Conservation (phyloP, 495 filamentous ascomycete genomes). For the Tuber aestivum region DNA sequence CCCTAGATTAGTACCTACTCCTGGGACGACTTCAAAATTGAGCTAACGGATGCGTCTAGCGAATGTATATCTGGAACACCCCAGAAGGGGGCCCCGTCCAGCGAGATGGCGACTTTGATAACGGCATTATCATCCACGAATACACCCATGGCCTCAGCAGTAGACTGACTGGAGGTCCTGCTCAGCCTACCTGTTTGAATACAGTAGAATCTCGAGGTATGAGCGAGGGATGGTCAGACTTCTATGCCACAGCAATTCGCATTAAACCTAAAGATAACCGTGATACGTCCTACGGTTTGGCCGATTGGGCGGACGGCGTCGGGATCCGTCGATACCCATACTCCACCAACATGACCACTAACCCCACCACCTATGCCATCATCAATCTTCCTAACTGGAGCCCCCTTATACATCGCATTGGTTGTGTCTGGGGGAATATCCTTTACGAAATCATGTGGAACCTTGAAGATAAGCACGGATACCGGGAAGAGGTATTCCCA, state of each 20-base stretch:
- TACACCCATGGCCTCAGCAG: constrained; percentile 47
- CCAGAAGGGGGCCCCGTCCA: background rate
- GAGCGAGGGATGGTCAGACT: constrained; percentile 56
- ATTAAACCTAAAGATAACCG: constrained; percentile 49
- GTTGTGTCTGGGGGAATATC: constrained; percentile 52
- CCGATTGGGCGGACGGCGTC: constrained; percentile 46
- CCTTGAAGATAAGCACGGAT: constrained; percentile 51
- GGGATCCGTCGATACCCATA: constrained; percentile 52
- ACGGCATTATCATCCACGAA: constrained; percentile 48
- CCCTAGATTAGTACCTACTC: constrained; percentile 45
- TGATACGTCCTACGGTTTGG: constrained; percentile 47
- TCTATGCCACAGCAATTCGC: constrained; percentile 51
- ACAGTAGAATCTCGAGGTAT: constrained; percentile 49
- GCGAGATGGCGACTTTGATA: constrained; percentile 45
- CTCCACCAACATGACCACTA: constrained; percentile 48
- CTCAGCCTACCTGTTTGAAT: constrained; percentile 49
- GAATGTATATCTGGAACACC: constrained; percentile 49
- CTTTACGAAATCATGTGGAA: constrained; percentile 53
- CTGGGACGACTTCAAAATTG: too few species aligned
- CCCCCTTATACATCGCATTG: constrained; percentile 47
- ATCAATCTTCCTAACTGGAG: constrained; percentile 43
- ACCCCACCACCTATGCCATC: constrained; percentile 49
- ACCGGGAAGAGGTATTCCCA: constrained; percentile 46
- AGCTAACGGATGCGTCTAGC: background rate
- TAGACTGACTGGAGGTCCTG: constrained; percentile 54